phyloP scores from a whole-genome alignment of 2,329 filamentous ascomycete species.

The Thielaviopsis musarum region DNA sequence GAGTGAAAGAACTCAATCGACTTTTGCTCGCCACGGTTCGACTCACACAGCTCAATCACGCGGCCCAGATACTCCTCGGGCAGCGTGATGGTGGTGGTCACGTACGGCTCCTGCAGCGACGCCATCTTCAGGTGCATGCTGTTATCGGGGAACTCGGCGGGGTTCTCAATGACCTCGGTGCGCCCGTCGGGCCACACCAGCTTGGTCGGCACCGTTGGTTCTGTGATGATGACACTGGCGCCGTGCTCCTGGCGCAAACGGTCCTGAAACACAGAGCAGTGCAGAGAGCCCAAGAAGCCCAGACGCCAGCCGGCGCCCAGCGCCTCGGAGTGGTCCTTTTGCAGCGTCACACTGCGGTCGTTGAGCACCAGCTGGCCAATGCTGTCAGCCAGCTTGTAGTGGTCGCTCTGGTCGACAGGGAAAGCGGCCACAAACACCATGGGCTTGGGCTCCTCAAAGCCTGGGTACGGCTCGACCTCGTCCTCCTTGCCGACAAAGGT shows the following conservation, averaged over 20 bases:
- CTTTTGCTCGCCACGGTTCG: constrained; percentile 72
- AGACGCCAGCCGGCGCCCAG: constrained; percentile 86
- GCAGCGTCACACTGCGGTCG: constrained; percentile 82
- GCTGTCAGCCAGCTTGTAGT: constrained; percentile 75
- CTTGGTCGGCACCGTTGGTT: constrained; percentile 85
- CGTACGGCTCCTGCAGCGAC: constrained; percentile 37
- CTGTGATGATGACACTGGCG: constrained; percentile 88
- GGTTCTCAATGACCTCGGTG: constrained; percentile 54
- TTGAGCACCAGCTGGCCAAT: constrained; percentile 89
- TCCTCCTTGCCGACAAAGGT: constrained; percentile 66
- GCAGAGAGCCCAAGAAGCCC: constrained; percentile 87
- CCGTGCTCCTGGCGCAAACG: constrained; percentile 87
- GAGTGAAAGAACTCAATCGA: constrained; percentile 82
- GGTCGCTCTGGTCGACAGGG: constrained; percentile 78
- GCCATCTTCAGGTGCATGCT: constrained; percentile 23
- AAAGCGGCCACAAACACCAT: constrained; percentile 99
- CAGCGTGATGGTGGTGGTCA: constrained; percentile 70
- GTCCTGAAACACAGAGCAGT: constrained; percentile 98
- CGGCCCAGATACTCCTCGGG: constrained; percentile 89
- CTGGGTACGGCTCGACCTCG: constrained; percentile 63
- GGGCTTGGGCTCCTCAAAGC: constrained; percentile 91
- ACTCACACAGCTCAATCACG: constrained; percentile 88
- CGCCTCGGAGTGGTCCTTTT: constrained; percentile 88
- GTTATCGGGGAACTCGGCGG: constrained; percentile 59
- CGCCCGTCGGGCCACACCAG: constrained; percentile 40